A percentile compares a stretch with the other conserved stretches of the same genome.
Conservation (phyloP, 2,329 filamentous ascomycete genomes). For the Fusarium floridanum region DNA sequence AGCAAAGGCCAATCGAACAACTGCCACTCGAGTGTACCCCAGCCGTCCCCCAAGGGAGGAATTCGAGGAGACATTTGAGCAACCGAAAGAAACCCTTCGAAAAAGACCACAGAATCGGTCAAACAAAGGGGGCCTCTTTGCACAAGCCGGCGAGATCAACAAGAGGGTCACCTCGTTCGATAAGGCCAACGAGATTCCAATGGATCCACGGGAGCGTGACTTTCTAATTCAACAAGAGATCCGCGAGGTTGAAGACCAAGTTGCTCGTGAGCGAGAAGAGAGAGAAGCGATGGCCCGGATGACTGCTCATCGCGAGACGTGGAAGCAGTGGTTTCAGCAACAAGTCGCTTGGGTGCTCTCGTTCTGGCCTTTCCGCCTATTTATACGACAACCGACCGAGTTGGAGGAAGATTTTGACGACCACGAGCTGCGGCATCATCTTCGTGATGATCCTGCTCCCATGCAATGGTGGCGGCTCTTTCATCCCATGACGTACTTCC, state of each 20-base stretch:
- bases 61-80: not conserved
- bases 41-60: not conserved
- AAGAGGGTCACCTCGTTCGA: conserved; percentile 12
- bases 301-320: conserved; percentile 7
- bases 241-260: conserved; percentile 30
- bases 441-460: conserved; percentile 19
- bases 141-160: not conserved
- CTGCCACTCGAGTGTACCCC: too few species aligned
- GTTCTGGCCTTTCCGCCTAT: conserved; percentile 29
- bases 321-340: conserved; percentile 38
- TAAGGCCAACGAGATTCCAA: conserved; percentile 9
- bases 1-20: too few species aligned
- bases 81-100: not conserved
- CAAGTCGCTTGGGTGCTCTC: conserved; percentile 42
- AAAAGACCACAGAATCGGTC: not conserved
- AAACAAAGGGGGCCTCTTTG: conserved; percentile 21
- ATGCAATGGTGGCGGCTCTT: conserved; percentile 46
- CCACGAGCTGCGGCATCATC: conserved; percentile 9
- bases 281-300: not conserved
- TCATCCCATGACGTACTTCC: conserved; percentile 50
- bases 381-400: conserved; percentile 3
- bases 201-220: conserved; percentile 29
- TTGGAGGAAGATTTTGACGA: conserved; percentile 28
- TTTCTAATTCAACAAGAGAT: conserved; percentile 39
- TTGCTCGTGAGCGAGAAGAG: conserved; percentile 27